phyloP scores from a whole-genome alignment of 2,329 filamentous ascomycete species.

The Thielaviopsis punctulata region DNA sequence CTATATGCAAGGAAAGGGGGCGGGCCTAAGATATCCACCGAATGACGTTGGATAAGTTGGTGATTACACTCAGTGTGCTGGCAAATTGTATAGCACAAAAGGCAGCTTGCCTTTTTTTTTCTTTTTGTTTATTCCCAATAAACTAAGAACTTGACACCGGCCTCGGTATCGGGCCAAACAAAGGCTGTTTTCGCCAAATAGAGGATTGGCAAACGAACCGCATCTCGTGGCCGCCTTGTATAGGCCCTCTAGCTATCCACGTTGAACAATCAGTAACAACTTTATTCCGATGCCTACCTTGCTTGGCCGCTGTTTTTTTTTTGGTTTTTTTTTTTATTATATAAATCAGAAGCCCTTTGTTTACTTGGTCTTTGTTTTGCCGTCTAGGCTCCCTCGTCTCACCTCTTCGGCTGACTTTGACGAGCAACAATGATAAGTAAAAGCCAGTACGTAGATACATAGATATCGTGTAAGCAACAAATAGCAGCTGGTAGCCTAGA shows the following conservation, averaged over 20 bases:
- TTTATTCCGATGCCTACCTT: background rate
- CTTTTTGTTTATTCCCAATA: background rate
- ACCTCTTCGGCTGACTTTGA: background rate
- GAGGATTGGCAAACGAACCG: background rate
- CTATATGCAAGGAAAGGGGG: too few species aligned
- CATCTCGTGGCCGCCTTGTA: background rate
- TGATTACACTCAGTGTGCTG: too few species aligned
- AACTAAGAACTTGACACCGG: background rate
- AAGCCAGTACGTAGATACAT: background rate
- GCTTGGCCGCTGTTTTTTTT: background rate
- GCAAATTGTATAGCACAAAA: background rate
- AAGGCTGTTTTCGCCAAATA: background rate
- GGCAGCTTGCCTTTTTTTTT: too few species aligned
- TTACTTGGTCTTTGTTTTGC: background rate
- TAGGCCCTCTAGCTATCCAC: background rate
- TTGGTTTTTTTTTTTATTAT: too few species aligned
- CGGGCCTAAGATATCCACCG: too few species aligned
- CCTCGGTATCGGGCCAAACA: background rate
- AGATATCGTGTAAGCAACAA: too few species aligned
- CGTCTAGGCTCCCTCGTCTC: background rate
- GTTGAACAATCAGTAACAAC: background rate
- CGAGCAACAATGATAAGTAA: background rate
- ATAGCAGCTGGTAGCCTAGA: too few species aligned
- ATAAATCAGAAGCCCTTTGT: background rate
- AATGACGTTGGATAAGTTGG: too few species aligned